Evolutionary conservation across 768 basidiomycete species (phyloP).

Genomic region (Leucocoprinus leucothites): DNA sequence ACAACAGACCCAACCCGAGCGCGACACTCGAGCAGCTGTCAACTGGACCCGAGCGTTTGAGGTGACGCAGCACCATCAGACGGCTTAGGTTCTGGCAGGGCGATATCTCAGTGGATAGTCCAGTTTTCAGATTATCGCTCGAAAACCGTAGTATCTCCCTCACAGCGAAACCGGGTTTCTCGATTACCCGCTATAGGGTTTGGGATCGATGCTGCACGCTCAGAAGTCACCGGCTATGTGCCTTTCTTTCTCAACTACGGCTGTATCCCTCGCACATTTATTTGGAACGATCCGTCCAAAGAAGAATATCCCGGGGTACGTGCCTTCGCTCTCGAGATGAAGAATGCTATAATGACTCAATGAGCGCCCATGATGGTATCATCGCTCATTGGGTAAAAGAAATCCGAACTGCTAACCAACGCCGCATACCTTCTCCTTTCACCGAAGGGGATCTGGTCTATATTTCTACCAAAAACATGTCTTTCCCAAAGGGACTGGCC

Average conservation of each 20-base stretch:
- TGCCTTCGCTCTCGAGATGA: constrained; percentile 8
- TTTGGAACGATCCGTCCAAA: constrained; percentile 9
- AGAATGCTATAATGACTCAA: constrained; percentile 19
- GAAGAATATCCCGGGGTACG: constrained; percentile 14
- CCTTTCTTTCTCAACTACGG: constrained; percentile 18
- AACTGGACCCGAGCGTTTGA: too few species aligned
- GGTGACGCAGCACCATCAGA: too few species aligned
- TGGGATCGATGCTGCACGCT: constrained; percentile 6
- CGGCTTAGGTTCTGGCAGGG: too few species aligned
- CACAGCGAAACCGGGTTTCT: constrained; percentile 14
- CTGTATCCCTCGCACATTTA: constrained; percentile 7
- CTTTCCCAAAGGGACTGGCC: constrained; percentile 4
- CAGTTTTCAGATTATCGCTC: too few species aligned
- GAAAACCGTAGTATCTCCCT: too few species aligned
- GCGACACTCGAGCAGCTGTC: too few species aligned
- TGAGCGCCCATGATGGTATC: constrained; percentile 21
- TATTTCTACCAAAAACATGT: constrained; percentile 10
- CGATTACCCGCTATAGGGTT: constrained; percentile 12
- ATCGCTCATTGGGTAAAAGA: constrained; percentile 25
- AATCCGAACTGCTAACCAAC: constrained; percentile 21
- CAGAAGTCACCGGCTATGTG: constrained; percentile 13
- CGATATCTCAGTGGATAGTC: too few species aligned
- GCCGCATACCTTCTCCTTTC: constrained; percentile 11
- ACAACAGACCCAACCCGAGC: too few species aligned
- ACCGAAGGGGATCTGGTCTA: constrained; percentile 11